These are phyloP conservation scores for Novymonas esmeraldas DNA, from an alignment of 208 protist genomes.

Conservation along the genomic window DNA sequence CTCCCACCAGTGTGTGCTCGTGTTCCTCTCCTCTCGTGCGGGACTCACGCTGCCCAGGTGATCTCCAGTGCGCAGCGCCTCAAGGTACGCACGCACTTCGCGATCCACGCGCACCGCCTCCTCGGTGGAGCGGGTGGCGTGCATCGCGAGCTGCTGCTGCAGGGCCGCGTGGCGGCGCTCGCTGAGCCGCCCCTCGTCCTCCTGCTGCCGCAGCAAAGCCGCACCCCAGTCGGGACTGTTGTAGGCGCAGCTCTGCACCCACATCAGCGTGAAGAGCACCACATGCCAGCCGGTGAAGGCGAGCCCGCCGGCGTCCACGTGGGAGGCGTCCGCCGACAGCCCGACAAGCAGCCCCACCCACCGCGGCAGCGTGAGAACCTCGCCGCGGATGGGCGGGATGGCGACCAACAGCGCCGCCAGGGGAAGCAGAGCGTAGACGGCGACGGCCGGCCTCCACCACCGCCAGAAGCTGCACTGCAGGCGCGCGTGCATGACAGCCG, in stretches of 20 bases:
- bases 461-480: slow-evolving; percentile 31
- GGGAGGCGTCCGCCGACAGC: slow-evolving; percentile 6
- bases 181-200: slow-evolving; percentile 17
- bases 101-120: slow-evolving; percentile 20
- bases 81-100: slow-evolving; percentile 27
- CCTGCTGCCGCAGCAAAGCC: slow-evolving; percentile 32
- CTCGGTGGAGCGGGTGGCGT: slow-evolving; percentile 11
- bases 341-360: slow-evolving; percentile 33
- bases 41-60: slow-evolving; percentile 1
- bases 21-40: background rate
- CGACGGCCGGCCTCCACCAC: slow-evolving; percentile 25
- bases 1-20: background rate
- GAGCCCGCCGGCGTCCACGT: slow-evolving; percentile 12
- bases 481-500: slow-evolving; percentile 8
- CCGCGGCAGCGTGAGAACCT: slow-evolving; percentile 14
- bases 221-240: slow-evolving; percentile 30
- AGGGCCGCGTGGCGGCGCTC: slow-evolving; percentile 22
- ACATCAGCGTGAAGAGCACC: slow-evolving; percentile 25
- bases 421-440: slow-evolving; percentile 15
- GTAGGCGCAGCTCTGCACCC: slow-evolving; percentile 37
- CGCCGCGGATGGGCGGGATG: slow-evolving; percentile 13
- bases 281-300: slow-evolving; percentile 18
- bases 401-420: slow-evolving; percentile 16
- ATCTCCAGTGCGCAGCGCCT: slow-evolving; percentile 22
- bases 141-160: slow-evolving; percentile 22